Base-by-base conservation (phyloP, 2,329 filamentous ascomycete genomes). In the Chalaropsis ovoidea region DNA sequence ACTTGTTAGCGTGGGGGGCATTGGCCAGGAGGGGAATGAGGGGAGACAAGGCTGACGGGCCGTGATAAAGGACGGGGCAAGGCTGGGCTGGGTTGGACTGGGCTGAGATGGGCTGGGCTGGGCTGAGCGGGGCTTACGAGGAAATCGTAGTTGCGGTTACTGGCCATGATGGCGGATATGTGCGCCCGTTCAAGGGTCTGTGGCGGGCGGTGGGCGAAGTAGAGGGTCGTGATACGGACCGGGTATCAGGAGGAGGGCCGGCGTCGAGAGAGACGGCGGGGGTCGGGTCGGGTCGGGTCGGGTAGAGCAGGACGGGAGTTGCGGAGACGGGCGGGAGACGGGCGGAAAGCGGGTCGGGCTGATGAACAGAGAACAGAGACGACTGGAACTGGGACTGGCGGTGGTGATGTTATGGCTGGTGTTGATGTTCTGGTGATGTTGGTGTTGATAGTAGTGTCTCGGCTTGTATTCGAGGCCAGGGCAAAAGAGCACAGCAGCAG, bases 81-180 rank as follows among this genome's bases (percentile, higher is more conserved):
- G 70, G 67, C 68, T 69, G 68, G 67, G 31, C 15, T 17, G 31
- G 8, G n/a, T n/a, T n/a, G n/a, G n/a, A n/a, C n/a, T n/a, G n/a
- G n/a, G n/a, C n/a, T n/a, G n/a, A n/a, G n/a, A n/a, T n/a, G n/a
- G n/a, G n/a, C n/a, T n/a, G n/a, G n/a, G 35, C 7, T 56, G 8
- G 52, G 27, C 4, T 24, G 13, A 8, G 17, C 11, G 10, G 15
- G 61, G 69, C 68, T 58, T 86, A 97, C 93, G 79, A 99, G 83
- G 78, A 97, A 97, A 78, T 99, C 94, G 79, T 99, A 99, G 82
- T 99, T 99, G 78, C 94, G 86, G 82, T 93, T 95, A 77, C 89
- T 90, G 73, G 94, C 92, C 94, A 99, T 99, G 72, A 74, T 61
- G 56, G 52, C 42, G 15, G 31, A 58, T 58, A 13, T 58, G 24